Evolutionary conservation across 2,329 filamentous ascomycete genomes (phyloP).

Genomic region (Claviceps purpurea): DNA sequence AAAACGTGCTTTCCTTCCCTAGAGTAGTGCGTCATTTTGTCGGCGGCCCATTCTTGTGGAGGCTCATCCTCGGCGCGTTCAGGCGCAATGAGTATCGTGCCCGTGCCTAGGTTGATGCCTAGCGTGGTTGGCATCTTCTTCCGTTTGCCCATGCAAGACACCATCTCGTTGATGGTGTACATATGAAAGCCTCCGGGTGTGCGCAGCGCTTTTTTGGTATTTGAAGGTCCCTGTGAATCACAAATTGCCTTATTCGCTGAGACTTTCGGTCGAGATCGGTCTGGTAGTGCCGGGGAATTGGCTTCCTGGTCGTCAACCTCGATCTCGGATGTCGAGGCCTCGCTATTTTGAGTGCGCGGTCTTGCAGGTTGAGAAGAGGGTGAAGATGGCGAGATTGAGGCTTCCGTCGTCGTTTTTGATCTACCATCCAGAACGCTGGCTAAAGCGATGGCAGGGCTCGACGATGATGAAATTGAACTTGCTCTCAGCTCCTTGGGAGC

Average conservation of each 20-base stretch:
- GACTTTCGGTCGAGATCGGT: conserved; percentile 15
- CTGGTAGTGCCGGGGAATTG: conserved; percentile 26
- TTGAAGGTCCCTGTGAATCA: neutral
- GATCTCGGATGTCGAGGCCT: conserved; percentile 16
- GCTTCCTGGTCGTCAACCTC: conserved; percentile 18
- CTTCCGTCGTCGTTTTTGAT: conserved; percentile 19
- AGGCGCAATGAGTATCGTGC: conserved; percentile 79
- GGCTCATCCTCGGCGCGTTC: conserved; percentile 73
- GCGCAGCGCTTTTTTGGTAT: conserved; percentile 26
- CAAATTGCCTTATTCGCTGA: neutral
- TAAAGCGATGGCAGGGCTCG: conserved; percentile 39
- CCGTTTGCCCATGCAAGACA: conserved; percentile 89
- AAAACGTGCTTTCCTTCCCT: conserved; percentile 98
- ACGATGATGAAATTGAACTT: conserved; percentile 12
- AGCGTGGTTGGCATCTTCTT: conserved; percentile 98
- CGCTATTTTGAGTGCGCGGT: conserved; percentile 13
- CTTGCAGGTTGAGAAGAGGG: conserved; percentile 15
- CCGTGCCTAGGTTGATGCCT: conserved; percentile 82
- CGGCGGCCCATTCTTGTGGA: conserved; percentile 83
- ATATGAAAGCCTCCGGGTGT: conserved; percentile 78
- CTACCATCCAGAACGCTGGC: conserved; percentile 42
- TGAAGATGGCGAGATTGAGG: conserved; percentile 12
- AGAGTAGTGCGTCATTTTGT: conserved; percentile 93
- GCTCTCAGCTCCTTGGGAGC: conserved; percentile 19
- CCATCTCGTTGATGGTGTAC: conserved; percentile 96